Evolutionary conservation across 2,329 filamentous ascomycete genomes (phyloP), one percentile per base, ranked within the genome.

Genomic region (Aspergillus sp.): DNA sequence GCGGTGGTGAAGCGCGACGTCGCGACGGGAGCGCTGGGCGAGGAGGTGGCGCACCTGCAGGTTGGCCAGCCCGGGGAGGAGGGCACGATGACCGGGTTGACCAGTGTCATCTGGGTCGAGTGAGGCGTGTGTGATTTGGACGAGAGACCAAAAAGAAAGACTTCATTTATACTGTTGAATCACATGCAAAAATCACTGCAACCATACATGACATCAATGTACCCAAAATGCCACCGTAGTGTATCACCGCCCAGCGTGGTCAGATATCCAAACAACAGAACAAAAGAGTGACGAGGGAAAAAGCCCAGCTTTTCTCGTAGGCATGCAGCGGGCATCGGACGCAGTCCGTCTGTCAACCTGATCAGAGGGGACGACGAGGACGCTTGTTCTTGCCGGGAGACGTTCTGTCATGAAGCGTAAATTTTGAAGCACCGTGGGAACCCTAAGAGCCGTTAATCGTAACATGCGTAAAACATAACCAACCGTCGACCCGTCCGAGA

Each of bases 1-100:
- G 82, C 81, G 5, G 70, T 92, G 46, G 80, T 88, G 45, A 67
- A 74, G 61, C 77, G 89, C 5, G 79, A 91, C 69, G 72, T 78
- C 1, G 56, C 66, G 50, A 85, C 81, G 0, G 89, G 88, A 1
- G 63, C 78, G 58, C 71, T 91, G 20, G 82, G 82, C 2, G 61
- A 65, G 25, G 45, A 63, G 48, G 53, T 72, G 49, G 68, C 68
- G 17, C 47, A 50, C 23, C 16, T 71, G 50, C 51, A 64, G 48
- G 65, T 72, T 47, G 70, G 70, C 2, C 58, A 64, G 46, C 51
- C 59, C 10, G 68, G 66, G 0, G 54, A 56, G 31, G 60, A 64
- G 10, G 65, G 65, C 4, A 51, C 55, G 11, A 49, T 64, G 3
- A 57, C 64, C 34, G 70, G 69, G 1, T 52, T 72, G 60, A 71